Base-by-base conservation (phyloP, 306 rosid species). In the Begonia masoniana region DNA sequence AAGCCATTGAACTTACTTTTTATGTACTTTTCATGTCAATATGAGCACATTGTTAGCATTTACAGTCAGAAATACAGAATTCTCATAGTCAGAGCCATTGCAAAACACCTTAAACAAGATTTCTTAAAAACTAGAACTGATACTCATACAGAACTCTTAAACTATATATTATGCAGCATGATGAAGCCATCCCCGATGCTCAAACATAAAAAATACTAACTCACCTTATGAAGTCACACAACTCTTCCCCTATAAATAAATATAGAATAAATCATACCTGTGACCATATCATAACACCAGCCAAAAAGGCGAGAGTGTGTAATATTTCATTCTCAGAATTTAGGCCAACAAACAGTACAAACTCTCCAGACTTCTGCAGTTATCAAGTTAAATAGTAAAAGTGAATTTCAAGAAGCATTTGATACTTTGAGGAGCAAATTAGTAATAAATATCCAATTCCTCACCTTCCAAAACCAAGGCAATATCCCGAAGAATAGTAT, bases 391-490 rank as follows among this genome's bases (percentile, higher is more conserved):
- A 26, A 68, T 12, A 36, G 54, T 42, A 46, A 17, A 52, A 3
- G 16, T 13, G 17, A 2, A 16, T 51, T 54, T 57, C 21, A 60
- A 58, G 54, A 15, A 47, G 39, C 39, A 7, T 31, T 21, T 31
- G 9, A 31, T 31, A 31, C 39, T 31, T 31, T 31, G 39, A 31
- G 39, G 17, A 6, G 26, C 56, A 48, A 26, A 24, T 14, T 51
- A 54, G 52, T 56, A 67, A 58, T 51, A 36, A 26, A 48, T 14
- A 65, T 43, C 50, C 55, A 72, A 67, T 61, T n/a, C 56, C 76
- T 71, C 62, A 85, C 97, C 94, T 85, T 85, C 97, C 97, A 91
- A 71, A 91, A 69, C 96, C 91, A 91, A 65, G 97, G 97, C 73
- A 91, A 71, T 46, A 83, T 76, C 46, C 92, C 75, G 54, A 61